phyloP scores from a whole-genome alignment of 768 basidiomycete genomes.

The Leccinellum luteum region DNA sequence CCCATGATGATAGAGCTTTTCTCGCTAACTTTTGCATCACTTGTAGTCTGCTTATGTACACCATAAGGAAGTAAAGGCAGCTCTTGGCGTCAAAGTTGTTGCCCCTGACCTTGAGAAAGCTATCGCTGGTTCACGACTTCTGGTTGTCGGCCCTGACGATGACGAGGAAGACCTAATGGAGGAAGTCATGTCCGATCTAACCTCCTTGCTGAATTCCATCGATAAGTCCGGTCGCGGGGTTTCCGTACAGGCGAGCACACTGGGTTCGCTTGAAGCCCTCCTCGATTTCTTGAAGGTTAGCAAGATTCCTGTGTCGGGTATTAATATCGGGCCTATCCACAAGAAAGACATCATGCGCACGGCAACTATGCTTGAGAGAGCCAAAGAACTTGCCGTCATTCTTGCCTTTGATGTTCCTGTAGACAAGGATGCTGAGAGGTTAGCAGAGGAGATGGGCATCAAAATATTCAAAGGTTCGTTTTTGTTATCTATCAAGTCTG shows the following conservation, averaged over 20 bases:
- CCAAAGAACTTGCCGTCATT: slow-evolving; percentile 91
- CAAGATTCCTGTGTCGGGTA: slow-evolving; percentile 96
- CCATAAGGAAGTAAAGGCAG: slow-evolving; percentile 95
- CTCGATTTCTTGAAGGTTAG: slow-evolving; percentile 92
- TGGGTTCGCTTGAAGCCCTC: slow-evolving; percentile 95
- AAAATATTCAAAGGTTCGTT: slow-evolving; percentile 83
- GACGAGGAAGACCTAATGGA: slow-evolving; percentile 94
- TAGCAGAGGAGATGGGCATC: slow-evolving; percentile 94
- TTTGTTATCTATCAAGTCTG: not conserved
- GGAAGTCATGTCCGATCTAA: slow-evolving; percentile 95
- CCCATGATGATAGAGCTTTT: not conserved
- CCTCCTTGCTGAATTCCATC: slow-evolving; percentile 81
- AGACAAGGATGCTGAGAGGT: slow-evolving; percentile 87
- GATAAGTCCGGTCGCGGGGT: slow-evolving; percentile 97
- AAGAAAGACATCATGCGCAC: slow-evolving; percentile 93
- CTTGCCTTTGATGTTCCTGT: slow-evolving; percentile 95
- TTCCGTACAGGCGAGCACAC: slow-evolving; percentile 94
- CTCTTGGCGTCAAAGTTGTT: slow-evolving; percentile 92
- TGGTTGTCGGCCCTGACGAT: slow-evolving; percentile 92
- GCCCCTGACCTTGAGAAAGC: slow-evolving; percentile 97
- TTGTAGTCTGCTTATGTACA: slow-evolving; percentile 90
- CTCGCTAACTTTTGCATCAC: slow-evolving; percentile 3
- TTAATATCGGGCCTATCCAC: slow-evolving; percentile 97
- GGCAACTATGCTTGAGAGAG: slow-evolving; percentile 92
- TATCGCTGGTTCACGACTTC: slow-evolving; percentile 91